phyloP scores from a whole-genome alignment of 805 yeast genomes.

The Scheffersomyces stipitis region DNA sequence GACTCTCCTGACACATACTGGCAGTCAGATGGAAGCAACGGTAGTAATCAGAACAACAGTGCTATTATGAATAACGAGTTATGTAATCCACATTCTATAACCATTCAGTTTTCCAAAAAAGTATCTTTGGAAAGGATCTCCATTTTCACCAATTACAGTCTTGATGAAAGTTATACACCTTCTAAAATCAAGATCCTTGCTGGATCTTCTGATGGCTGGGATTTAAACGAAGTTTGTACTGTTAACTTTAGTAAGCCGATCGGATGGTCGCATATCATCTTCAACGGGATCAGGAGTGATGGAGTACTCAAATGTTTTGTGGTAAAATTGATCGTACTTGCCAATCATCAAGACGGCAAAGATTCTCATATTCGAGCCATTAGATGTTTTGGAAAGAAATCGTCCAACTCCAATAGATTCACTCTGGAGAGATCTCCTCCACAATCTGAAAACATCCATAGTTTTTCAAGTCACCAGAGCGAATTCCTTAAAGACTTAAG shows the following conservation, averaged over 20 bases:
- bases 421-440: not conserved
- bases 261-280: slow-evolving; percentile 74
- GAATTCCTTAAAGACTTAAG: slow-evolving; percentile 14
- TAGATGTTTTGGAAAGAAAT: slow-evolving; percentile 49
- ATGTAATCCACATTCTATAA: slow-evolving; percentile 78
- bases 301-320: slow-evolving; percentile 66
- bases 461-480: not conserved
- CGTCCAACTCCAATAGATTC: slow-evolving; percentile 5
- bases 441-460: not conserved
- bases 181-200: slow-evolving; percentile 60
- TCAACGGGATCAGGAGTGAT: slow-evolving; percentile 54
- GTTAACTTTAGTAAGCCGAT: slow-evolving; percentile 61
- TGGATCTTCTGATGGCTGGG: slow-evolving; percentile 76
- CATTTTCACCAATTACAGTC: slow-evolving; percentile 63
- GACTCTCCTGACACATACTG: slow-evolving; percentile 74
- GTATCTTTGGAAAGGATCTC: slow-evolving; percentile 70
- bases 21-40: slow-evolving; percentile 86
- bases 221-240: slow-evolving; percentile 63
- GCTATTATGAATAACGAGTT: slow-evolving; percentile 33
- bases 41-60: slow-evolving; percentile 20
- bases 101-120: slow-evolving; percentile 74
- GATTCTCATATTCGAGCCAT: slow-evolving; percentile 87
- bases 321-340: slow-evolving; percentile 57
- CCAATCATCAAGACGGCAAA: slow-evolving; percentile 94
- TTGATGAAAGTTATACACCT: slow-evolving; percentile 95